A percentile compares a stretch with the other conserved stretches of the same genome.
phyloP scores from a whole-genome alignment of 2,329 filamentous ascomycete genomes.

The Colletotrichum sp. region DNA sequence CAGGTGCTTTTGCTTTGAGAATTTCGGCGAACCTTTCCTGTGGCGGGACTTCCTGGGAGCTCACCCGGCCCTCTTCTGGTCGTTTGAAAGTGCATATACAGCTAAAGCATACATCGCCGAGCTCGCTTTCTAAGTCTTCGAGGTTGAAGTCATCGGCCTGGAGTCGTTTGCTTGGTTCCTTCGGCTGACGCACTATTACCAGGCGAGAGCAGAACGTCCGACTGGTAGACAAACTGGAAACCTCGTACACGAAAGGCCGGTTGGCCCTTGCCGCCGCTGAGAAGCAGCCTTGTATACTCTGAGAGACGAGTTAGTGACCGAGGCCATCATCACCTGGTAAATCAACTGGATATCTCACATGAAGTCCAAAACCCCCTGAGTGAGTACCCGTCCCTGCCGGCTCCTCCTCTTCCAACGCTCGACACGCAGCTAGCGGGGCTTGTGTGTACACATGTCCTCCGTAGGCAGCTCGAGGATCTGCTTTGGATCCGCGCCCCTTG shows the following conservation, averaged over 20 bases:
- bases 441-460: slow-evolving; percentile 43
- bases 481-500: slow-evolving; percentile 7
- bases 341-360: slow-evolving; percentile 34
- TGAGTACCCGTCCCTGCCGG: slow-evolving; percentile 1
- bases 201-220: slow-evolving; percentile 54
- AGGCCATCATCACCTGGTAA: too few species aligned
- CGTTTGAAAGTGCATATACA: slow-evolving; percentile 59
- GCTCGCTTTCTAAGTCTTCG: slow-evolving; percentile 42
- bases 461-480: slow-evolving; percentile 29
- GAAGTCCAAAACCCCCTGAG: slow-evolving; percentile 34
- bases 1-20: slow-evolving; percentile 38
- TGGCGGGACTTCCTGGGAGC: slow-evolving; percentile 43
- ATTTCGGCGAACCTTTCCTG: slow-evolving; percentile 49
- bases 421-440: slow-evolving; percentile 34
- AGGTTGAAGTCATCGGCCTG: slow-evolving; percentile 6
- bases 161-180: neutral
- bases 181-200: slow-evolving; percentile 46
- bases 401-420: slow-evolving; percentile 33
- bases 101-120: slow-evolving; percentile 52
- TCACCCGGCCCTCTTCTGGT: slow-evolving; percentile 37
- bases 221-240: slow-evolving; percentile 48
- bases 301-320: neutral
- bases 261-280: slow-evolving; percentile 50
- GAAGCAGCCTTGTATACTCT: slow-evolving; percentile 64
- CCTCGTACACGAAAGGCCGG: slow-evolving; percentile 59